These are phyloP conservation scores for Schwanniomyces pseudopolymorphus DNA, from an alignment of 805 yeast species.

Conservation along the genomic window DNA sequence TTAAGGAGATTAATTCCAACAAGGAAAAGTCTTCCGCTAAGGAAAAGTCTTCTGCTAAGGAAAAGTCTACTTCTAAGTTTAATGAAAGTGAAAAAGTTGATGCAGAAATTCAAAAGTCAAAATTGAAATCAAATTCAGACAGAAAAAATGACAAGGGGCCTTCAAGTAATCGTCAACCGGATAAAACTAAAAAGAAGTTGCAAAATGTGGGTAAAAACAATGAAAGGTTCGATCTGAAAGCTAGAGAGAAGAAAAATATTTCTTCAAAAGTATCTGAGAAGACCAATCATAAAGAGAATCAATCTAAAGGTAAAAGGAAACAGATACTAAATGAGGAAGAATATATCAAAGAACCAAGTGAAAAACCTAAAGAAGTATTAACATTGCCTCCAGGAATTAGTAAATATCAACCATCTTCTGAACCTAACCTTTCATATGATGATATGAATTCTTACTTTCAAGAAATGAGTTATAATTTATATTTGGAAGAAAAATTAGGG, in stretches of 20 bases:
- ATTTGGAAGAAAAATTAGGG: conserved; percentile 55
- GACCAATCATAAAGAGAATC: not conserved
- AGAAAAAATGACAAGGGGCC: not conserved
- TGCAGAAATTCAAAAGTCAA: no score
- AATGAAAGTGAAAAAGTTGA: no score
- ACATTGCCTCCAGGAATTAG: conserved; percentile 26
- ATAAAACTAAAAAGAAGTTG: not conserved
- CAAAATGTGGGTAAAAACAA: not conserved
- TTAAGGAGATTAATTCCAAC: no score
- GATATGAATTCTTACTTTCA: conserved; percentile 52
- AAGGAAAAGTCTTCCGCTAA: no score
- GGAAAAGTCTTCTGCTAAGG: not conserved
- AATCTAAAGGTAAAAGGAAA: not conserved
- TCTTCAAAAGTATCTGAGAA: not conserved
- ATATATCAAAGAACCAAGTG: not conserved
- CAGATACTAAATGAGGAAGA: not conserved
- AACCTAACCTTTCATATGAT: conserved; percentile 48
- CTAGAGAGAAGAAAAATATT: not conserved
- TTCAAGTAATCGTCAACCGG: no score
- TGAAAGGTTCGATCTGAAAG: not conserved
- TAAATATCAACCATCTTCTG: conserved; percentile 30
- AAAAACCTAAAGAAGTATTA: conserved; percentile 2
- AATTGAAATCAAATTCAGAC: not conserved
- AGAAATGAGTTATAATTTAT: conserved; percentile 60
- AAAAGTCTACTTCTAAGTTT: no score